Percentiles rank a stretch among this genome's conserved stretches.
Evolutionary conservation across 2,329 filamentous ascomycete genomes (phyloP).

Genomic region (Lachnellula hyalina): DNA sequence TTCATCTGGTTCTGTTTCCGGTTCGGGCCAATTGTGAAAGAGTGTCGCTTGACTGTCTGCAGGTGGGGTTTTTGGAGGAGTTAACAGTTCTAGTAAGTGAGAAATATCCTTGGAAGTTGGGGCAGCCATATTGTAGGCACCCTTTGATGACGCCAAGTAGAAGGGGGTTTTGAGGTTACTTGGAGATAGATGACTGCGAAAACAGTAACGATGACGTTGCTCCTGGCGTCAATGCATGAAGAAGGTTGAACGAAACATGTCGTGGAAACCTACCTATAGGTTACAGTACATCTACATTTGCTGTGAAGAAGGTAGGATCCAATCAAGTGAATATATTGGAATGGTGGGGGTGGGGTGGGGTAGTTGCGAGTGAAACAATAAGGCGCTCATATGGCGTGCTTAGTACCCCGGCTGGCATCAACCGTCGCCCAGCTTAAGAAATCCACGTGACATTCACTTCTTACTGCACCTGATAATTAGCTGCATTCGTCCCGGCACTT

Average conservation of each 20-base stretch:
- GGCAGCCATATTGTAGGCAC: neutral
- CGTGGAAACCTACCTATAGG: too few relatives aligned
- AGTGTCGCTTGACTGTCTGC: conserved; percentile 7
- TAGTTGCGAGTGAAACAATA: conserved; percentile 1
- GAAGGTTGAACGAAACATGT: too few relatives aligned
- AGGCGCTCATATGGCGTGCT: conserved; percentile 4
- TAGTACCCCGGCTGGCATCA: neutral
- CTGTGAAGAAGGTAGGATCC: neutral
- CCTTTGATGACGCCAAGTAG: too few relatives aligned
- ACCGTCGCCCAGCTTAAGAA: neutral
- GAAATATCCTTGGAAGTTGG: conserved; percentile 9
- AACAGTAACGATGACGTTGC: neutral
- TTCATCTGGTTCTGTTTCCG: conserved; percentile 18
- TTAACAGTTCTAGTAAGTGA: conserved; percentile 17
- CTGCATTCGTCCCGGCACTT: too few relatives aligned
- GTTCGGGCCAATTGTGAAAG: conserved; percentile 23
- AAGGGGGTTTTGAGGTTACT: neutral
- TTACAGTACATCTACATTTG: too few relatives aligned
- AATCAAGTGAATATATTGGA: neutral
- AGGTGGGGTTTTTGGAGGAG: conserved; percentile 21
- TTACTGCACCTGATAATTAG: too few relatives aligned
- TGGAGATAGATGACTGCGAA: neutral
- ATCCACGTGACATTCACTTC: too few relatives aligned
- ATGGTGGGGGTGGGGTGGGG: neutral
- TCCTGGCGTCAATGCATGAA: neutral